Evolutionary conservation across 495 filamentous ascomycete genomes (phyloP).

Genomic region (Cairneyella variabilis): DNA sequence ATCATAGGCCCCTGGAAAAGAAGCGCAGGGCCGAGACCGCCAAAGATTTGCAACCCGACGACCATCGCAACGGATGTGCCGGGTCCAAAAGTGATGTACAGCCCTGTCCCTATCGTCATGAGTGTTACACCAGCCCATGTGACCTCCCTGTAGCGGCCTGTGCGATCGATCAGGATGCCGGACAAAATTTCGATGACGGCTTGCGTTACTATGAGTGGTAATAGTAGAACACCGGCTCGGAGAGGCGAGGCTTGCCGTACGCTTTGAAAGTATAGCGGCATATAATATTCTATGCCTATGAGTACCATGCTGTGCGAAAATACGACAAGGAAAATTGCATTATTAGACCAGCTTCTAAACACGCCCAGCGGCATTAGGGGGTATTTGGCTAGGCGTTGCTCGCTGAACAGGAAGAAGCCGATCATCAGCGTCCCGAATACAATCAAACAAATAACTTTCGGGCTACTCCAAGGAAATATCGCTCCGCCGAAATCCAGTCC

Average conservation of each 20-base stretch:
- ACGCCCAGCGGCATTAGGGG: constrained; percentile 67
- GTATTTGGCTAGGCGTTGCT: constrained; percentile 64
- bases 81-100: constrained; percentile 49
- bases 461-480: constrained; percentile 53
- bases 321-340: constrained; percentile 43
- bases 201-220: constrained; percentile 51
- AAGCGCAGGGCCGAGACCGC: constrained; percentile 46
- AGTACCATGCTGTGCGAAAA: constrained; percentile 51
- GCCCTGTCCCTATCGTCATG: constrained; percentile 53
- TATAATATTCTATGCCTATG: constrained; percentile 45
- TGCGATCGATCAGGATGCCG: constrained; percentile 55
- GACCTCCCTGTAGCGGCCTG: constrained; percentile 54
- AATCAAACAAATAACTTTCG: constrained; percentile 67
- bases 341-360: constrained; percentile 55
- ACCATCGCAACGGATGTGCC: constrained; percentile 44
- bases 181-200: constrained; percentile 44
- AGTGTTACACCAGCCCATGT: constrained; percentile 47
- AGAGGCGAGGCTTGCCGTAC: constrained; percentile 52
- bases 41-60: constrained; percentile 47
- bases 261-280: constrained; percentile 82
- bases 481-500: constrained; percentile 70
- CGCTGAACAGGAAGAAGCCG: constrained; percentile 55
- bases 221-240: constrained; percentile 65
- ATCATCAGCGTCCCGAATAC: constrained; percentile 61
- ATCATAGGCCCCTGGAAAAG: constrained; percentile 67